phyloP scores from a whole-genome alignment of 83 land plant species.

The Thuja plicata region DNA sequence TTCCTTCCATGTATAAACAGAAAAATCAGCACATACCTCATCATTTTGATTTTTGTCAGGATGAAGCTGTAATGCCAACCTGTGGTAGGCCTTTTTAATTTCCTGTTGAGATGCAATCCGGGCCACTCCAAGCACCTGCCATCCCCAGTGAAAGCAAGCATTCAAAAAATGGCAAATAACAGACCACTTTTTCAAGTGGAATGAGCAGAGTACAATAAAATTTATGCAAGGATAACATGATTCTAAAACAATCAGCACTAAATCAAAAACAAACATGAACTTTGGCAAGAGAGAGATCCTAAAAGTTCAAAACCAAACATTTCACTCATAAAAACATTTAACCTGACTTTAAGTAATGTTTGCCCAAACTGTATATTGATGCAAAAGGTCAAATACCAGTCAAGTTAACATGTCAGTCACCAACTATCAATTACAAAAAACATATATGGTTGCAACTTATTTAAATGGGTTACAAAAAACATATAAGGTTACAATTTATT shows the following conservation, averaged over 20 bases:
- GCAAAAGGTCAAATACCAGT: background rate
- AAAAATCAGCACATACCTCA: constrained; percentile 42
- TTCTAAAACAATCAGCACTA: background rate
- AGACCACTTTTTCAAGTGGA: background rate
- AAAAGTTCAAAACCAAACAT: background rate
- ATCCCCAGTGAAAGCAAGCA: background rate
- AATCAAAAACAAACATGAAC: background rate
- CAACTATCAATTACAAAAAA: background rate
- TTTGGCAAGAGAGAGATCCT: background rate
- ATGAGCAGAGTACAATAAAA: background rate
- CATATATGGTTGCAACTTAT: background rate
- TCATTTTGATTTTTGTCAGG: constrained; percentile 95
- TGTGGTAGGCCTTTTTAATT: constrained; percentile 92
- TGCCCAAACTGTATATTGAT: background rate
- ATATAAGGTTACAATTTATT: background rate
- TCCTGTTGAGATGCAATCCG: constrained; percentile 76
- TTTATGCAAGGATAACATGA: background rate
- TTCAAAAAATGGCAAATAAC: background rate
- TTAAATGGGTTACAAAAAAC: background rate
- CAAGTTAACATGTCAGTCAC: background rate
- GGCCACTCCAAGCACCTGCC: constrained; percentile 83
- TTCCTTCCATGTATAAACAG: background rate
- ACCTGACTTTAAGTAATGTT: background rate
- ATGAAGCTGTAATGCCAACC: constrained; percentile 80
- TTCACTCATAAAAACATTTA: background rate